Percentiles rank a stretch among this genome's conserved stretches.
Conservation (phyloP, 2,329 filamentous ascomycete species). For the Fusarium heterosporum region DNA sequence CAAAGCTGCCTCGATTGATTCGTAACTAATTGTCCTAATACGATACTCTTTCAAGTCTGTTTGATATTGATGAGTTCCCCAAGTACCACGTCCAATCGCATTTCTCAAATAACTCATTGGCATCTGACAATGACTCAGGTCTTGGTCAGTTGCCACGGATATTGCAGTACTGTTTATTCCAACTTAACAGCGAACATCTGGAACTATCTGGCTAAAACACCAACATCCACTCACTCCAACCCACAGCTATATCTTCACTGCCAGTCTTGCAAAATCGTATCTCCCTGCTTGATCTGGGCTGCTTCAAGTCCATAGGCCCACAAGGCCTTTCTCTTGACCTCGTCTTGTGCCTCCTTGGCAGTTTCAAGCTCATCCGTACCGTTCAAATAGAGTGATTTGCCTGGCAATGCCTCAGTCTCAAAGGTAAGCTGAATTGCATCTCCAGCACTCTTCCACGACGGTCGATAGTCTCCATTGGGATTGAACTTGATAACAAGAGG, state of each 20-base stretch:
- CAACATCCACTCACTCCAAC: neutral
- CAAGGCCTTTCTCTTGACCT: slow-evolving; percentile 46
- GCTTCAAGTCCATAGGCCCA: slow-evolving; percentile 50
- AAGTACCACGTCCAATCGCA: neutral
- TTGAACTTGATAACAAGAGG: slow-evolving; percentile 40
- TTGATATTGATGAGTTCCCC: neutral
- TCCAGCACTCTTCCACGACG: slow-evolving; percentile 50
- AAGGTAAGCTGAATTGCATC: slow-evolving; percentile 51
- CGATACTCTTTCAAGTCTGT: neutral
- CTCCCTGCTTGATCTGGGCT: slow-evolving; percentile 42
- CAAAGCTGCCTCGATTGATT: no score
- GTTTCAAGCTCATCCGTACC: slow-evolving; percentile 48
- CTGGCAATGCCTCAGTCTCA: slow-evolving; percentile 44
- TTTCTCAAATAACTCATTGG: no score
- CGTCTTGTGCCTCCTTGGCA: slow-evolving; percentile 49
- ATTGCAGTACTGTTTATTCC: neutral
- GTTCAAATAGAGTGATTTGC: slow-evolving; percentile 51
- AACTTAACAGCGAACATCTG: neutral
- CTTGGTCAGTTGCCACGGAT: neutral
- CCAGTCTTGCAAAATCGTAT: slow-evolving; percentile 48
- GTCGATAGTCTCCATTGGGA: slow-evolving; percentile 50
- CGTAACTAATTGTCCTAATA: neutral
- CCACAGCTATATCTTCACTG: slow-evolving; percentile 26
- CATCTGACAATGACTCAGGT: neutral
- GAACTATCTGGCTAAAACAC: neutral